Evolutionary conservation across 805 yeast genomes (phyloP).

Genomic region (Myxozyma neotropica): DNA sequence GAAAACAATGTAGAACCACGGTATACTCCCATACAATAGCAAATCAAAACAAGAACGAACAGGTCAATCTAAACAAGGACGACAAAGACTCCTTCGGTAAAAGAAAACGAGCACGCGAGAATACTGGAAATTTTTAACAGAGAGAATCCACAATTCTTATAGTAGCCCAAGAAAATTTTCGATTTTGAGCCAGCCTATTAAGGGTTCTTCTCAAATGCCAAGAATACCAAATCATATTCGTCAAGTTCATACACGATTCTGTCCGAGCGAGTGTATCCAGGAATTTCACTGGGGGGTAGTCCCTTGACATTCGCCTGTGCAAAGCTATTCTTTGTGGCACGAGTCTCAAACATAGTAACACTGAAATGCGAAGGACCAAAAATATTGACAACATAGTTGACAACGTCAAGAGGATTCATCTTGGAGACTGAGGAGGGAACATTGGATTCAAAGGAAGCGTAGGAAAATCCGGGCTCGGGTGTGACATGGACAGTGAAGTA

Average conservation of each 20-base stretch:
- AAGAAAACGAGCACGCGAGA: not conserved
- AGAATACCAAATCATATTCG: constrained; percentile 71
- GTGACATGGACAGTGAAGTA: constrained; percentile 90
- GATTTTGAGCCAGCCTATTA: too few species aligned
- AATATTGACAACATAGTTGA: constrained; percentile 60
- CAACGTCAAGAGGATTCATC: constrained; percentile 48
- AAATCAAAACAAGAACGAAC: not conserved
- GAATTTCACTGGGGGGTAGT: constrained; percentile 39
- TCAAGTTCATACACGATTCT: constrained; percentile 72
- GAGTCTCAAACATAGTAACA: constrained; percentile 53
- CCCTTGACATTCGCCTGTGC: constrained; percentile 9
- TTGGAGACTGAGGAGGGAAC: constrained; percentile 50
- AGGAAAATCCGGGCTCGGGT: constrained; percentile 92
- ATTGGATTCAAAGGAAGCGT: constrained; percentile 93
- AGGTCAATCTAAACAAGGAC: not conserved
- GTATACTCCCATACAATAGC: not conserved
- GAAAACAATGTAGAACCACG: not conserved
- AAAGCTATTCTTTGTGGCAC: constrained; percentile 28
- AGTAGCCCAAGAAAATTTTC: too few species aligned
- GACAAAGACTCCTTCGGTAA: not conserved
- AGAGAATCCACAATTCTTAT: too few species aligned
- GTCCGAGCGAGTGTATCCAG: constrained; percentile 64
- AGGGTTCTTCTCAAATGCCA: constrained; percentile 54
- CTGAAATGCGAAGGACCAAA: constrained; percentile 80
- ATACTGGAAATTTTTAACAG: too few species aligned